phyloP scores from a whole-genome alignment of 2,329 filamentous ascomycete genomes.

The Talaromyces verruculosus region DNA sequence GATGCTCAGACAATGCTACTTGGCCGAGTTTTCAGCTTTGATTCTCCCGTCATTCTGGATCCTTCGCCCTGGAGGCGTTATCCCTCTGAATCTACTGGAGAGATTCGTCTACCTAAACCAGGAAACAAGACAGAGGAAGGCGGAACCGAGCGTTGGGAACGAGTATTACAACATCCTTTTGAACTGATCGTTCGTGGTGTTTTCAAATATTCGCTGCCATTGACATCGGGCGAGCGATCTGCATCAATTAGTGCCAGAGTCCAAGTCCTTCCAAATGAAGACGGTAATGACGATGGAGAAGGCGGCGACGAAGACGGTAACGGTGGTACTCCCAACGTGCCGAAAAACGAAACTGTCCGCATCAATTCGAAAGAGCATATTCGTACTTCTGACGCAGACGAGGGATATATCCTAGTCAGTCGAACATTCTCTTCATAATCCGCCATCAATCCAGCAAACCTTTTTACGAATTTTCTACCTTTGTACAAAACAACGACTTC shows the following conservation, averaged over 20 bases:
- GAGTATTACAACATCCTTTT: constrained; percentile 86
- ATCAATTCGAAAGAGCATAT: constrained; percentile 22
- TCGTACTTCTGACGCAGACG: neutral
- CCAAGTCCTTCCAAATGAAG: constrained; percentile 39
- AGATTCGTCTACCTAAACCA: constrained; percentile 76
- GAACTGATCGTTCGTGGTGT: constrained; percentile 90
- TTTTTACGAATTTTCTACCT: neutral
- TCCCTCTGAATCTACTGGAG: constrained; percentile 71
- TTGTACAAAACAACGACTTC: constrained; percentile 6
- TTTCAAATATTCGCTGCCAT: constrained; percentile 73
- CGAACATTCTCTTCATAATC: constrained; percentile 12
- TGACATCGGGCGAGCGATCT: constrained; percentile 56
- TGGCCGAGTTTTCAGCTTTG: constrained; percentile 82
- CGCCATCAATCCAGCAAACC: neutral
- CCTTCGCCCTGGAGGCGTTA: constrained; percentile 80
- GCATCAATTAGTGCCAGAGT: constrained; percentile 48
- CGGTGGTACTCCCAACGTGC: constrained; percentile 19
- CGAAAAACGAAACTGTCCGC: constrained; percentile 32
- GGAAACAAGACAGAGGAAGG: constrained; percentile 83
- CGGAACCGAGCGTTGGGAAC: constrained; percentile 84
- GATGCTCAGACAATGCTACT: constrained; percentile 82
- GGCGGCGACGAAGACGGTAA: constrained; percentile 1
- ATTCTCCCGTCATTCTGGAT: constrained; percentile 85
- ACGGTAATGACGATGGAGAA: constrained; percentile 25
- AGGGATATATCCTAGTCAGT: constrained; percentile 2